These are phyloP conservation scores for Lasiosphaeria hispida DNA, from an alignment of 495 filamentous ascomycete species.

Conservation along the genomic window DNA sequence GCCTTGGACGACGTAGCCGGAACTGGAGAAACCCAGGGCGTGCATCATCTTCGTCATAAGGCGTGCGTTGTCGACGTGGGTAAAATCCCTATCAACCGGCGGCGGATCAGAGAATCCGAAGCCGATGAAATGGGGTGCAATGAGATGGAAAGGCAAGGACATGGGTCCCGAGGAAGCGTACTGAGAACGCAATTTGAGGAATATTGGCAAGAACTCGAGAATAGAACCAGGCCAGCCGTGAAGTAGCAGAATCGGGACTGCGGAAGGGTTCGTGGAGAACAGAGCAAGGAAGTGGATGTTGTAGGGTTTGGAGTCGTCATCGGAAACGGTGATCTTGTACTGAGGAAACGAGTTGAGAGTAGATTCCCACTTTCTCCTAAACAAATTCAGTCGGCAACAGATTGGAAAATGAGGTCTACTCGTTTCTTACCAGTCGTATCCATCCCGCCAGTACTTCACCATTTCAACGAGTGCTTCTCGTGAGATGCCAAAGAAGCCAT, in stretches of 20 bases:
- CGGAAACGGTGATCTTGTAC: slow-evolving; percentile 2
- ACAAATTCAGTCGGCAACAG: not conserved
- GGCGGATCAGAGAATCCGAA: not conserved
- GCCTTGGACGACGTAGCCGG: slow-evolving; percentile 1
- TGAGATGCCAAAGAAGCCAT: slow-evolving; percentile 4
- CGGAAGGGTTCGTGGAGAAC: slow-evolving; percentile 57
- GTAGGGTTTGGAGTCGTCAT: not conserved
- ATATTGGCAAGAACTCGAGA: slow-evolving; percentile 50
- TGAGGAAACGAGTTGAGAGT: slow-evolving; percentile 1
- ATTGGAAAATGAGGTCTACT: not conserved
- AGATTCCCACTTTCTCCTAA: slow-evolving; percentile 5
- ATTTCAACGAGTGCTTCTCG: not conserved
- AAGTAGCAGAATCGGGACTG: slow-evolving; percentile 57
- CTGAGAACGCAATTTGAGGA: slow-evolving; percentile 10
- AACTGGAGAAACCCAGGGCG: not conserved
- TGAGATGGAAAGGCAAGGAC: not conserved
- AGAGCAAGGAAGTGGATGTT: slow-evolving; percentile 61
- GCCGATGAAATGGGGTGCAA: slow-evolving; percentile 1
- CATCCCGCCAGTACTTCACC: not conserved
- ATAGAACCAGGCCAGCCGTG: slow-evolving; percentile 47
- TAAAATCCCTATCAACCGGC: not conserved
- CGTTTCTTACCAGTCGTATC: not conserved
- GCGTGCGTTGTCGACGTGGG: not conserved
- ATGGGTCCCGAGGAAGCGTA: not conserved
- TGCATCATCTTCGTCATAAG: not conserved